Evolutionary conservation across 2,329 filamentous ascomycete species (phyloP).

Genomic region (Penicillium corylophilum): DNA sequence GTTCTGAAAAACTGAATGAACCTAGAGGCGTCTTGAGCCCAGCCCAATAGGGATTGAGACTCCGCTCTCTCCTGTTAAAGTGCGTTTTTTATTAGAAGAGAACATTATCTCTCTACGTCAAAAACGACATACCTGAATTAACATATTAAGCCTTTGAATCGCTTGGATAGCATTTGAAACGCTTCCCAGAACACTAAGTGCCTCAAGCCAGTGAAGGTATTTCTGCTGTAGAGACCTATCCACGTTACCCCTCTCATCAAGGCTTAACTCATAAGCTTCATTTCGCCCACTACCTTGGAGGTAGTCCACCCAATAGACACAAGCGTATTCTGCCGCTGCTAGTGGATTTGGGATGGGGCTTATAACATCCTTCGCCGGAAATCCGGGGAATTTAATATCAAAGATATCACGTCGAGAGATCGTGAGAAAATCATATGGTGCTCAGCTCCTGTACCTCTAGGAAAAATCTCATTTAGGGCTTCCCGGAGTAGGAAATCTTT

Average conservation of each 20-base stretch:
- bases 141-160: conserved; percentile 20
- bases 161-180: conserved; percentile 15
- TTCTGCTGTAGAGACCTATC: conserved; percentile 21
- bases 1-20: conserved; percentile 26
- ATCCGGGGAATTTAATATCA: conserved; percentile 22
- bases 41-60: not conserved
- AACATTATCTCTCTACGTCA: not conserved
- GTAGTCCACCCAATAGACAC: conserved; percentile 39
- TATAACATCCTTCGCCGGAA: conserved; percentile 12
- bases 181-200: conserved; percentile 25
- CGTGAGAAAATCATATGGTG: conserved; percentile 27
- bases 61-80: not conserved
- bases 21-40: conserved; percentile 24
- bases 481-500: conserved; percentile 19
- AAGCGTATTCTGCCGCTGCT: conserved; percentile 31
- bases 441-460: conserved; percentile 15
- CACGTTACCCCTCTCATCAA: conserved; percentile 12
- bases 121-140: conserved; percentile 9
- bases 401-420: conserved; percentile 42
- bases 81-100: not conserved
- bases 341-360: conserved; percentile 27
- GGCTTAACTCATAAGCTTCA: not conserved
- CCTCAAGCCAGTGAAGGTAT: conserved; percentile 32
- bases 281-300: conserved; percentile 11
- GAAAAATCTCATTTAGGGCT: conserved; percentile 25